These are phyloP conservation scores for Flammula alnicola DNA, from an alignment of 1,284 basidiomycete species.

Conservation along the genomic window DNA sequence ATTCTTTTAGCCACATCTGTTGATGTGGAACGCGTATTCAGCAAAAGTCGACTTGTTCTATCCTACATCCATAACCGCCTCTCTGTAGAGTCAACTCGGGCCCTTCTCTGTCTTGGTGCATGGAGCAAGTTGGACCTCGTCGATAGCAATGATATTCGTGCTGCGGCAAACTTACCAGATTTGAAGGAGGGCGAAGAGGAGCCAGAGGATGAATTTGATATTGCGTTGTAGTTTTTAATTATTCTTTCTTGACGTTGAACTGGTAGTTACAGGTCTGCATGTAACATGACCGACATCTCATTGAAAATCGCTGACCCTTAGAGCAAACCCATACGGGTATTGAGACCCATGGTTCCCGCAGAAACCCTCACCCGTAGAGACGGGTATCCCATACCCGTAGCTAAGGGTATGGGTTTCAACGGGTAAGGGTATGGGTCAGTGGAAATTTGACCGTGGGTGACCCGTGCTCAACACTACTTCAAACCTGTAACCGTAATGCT, in stretches of 20 bases:
- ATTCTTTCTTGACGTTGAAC: too few species aligned
- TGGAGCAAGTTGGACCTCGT: slow-evolving; percentile 33
- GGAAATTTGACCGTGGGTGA: slow-evolving; percentile 3
- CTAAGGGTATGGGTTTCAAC: slow-evolving; percentile 9
- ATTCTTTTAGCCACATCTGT: slow-evolving; percentile 28
- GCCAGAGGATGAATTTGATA: not conserved
- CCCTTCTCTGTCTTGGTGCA: slow-evolving; percentile 34
- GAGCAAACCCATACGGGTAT: not conserved
- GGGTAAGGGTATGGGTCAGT: slow-evolving; percentile 14
- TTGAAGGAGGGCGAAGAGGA: not conserved
- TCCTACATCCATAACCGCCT: slow-evolving; percentile 34
- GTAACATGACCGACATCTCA: too few species aligned
- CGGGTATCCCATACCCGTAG: slow-evolving; percentile 3
- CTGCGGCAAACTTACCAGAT: not conserved
- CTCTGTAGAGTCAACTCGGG: slow-evolving; percentile 30
- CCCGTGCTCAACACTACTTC: slow-evolving; percentile 14
- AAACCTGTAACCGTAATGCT: slow-evolving; percentile 8
- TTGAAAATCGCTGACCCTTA: not conserved
- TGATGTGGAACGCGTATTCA: slow-evolving; percentile 37
- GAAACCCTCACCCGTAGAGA: slow-evolving; percentile 2
- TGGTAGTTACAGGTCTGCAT: too few species aligned
- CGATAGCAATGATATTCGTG: slow-evolving; percentile 29
- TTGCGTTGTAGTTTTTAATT: not conserved
- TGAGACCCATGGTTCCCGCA: too few species aligned
- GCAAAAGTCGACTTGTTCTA: slow-evolving; percentile 32